Base-by-base conservation (phyloP, 352 stramenopile species). In the Globisporangium canariense region DNA sequence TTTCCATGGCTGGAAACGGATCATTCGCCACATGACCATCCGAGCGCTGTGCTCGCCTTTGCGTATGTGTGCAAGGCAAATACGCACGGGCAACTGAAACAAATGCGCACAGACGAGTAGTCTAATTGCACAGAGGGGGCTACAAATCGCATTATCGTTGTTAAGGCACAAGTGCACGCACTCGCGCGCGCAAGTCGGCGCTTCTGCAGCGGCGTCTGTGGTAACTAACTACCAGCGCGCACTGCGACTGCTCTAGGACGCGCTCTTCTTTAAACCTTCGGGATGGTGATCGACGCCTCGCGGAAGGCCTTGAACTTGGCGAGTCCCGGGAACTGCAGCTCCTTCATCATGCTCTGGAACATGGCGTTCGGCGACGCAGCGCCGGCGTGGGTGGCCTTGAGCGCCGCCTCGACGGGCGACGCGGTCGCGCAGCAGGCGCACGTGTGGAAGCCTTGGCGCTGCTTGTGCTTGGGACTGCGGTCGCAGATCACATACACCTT, bases 261-360 rank as follows among this genome's bases (percentile, higher is more conserved):
- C 8, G 34, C n/a, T 64, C 43, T 8, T 68, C 43, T 2, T 58
- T 54, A 70, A 43, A 94, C 64, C 78, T 92, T 91, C 46, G 85
- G 83, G 57, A 94, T 83, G 60, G 76, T 64, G 66, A 94, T 86
- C 25, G 68, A 40, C 6, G 86, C 83, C 25, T 93, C 79, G 41
- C 85, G 85, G 77, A 95, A 93, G 57, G 81, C 73, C 70, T 90
- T 81, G 74, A 94, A 94, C 10, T 70, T 71, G 41, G 78, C 73
- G 28, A 94, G 81, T 10, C 80, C 85, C 3, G 86, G 87, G 87
- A 99, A 91, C 87, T 98, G 69, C 83, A 99, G 59, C 86, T 98
- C 73, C 81, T 97, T 92, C 49, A 98, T 91, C 36, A 97, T 97
- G 68, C 77, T 77, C 41, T 88, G 89, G 76, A 98, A 96, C 81